Evolutionary conservation across 2,329 filamentous ascomycete genomes (phyloP).

Genomic region (Colletotrichum lentis): DNA sequence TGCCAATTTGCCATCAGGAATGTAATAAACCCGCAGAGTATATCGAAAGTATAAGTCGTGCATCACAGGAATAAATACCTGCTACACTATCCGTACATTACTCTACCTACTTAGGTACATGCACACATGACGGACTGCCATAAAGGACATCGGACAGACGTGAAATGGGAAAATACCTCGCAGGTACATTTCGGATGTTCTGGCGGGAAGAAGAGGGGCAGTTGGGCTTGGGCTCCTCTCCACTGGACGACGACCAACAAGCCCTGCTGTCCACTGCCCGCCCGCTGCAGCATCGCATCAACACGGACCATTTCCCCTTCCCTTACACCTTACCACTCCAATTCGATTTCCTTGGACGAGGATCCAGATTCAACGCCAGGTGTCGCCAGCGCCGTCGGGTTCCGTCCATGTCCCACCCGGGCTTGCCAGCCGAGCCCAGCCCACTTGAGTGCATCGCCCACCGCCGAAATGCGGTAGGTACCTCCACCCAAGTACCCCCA

Average conservation of each 20-base stretch:
- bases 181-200: not conserved
- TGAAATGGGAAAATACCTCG: not conserved
- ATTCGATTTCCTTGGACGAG: too few relatives aligned
- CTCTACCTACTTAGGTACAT: too few relatives aligned
- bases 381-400: constrained; percentile 2
- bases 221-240: not conserved
- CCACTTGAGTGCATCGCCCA: constrained; percentile 37
- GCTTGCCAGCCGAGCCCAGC: constrained; percentile 16
- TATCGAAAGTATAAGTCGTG: not conserved
- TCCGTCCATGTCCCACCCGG: constrained; percentile 2
- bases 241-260: not conserved
- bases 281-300: constrained; percentile 12
- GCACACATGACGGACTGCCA: too few relatives aligned
- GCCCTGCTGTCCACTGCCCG: not conserved
- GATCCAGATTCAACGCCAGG: constrained; percentile 2
- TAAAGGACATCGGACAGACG: not conserved
- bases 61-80: not conserved
- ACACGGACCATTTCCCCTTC: constrained; percentile 28
- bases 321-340: constrained; percentile 2
- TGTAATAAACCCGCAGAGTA: not conserved
- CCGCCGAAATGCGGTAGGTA: constrained; percentile 17
- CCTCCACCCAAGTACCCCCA: not conserved
- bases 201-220: not conserved
- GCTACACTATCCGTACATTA: too few relatives aligned
- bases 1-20: not conserved